Base-by-base conservation (phyloP, 495 filamentous ascomycete species). In the Baudoinia panamericana region DNA sequence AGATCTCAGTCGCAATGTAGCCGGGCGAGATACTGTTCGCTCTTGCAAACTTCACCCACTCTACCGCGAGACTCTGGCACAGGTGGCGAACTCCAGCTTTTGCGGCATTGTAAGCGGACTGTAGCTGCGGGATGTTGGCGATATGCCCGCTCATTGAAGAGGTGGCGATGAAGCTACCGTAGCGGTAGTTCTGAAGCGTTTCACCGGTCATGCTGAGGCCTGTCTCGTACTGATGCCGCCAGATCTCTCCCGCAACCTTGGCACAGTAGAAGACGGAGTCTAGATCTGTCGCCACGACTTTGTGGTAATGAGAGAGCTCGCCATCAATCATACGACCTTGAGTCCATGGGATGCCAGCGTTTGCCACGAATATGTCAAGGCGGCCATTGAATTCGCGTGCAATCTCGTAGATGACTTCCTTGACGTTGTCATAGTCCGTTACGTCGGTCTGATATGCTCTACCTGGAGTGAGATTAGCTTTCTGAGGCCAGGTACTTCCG, bases 11-110 rank as follows among this genome's bases (percentile, higher is more conserved):
- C 18, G 70, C 73, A 45, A 93, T 90, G 57, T 90, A 94, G 4
- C 86, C 86, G 1, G 86, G 87, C 3, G 79, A 86, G 23, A 94
- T 62, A 17, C 74, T 75, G 60, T 94, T 94, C 38, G 71, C 79
- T 19, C 86, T 71, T 8, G 86, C 86, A 54, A 84, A 93, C 20
- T 75, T 76, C 16, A 81, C 72, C 84, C 84, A 93, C 58, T 93
- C 86, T 19, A 93, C 71, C 1, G 85, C 82, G 10, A 94, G 67
- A 15, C 78, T 66, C 66, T 47, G 71, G 76, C 80, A 83, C n/a
- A 90, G 68, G 44, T 93, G 86, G 36, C 82, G 80, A 13, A 88
- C 72, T 9, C 72, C 86, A 9, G 84, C 79, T 65, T 94, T 94
- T 26, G 82, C 81, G 4, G 82, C 80, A 51, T 93, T 94, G 59